Evolutionary conservation across 805 yeast genomes (phyloP), one percentile per base, ranked within the genome.

Genomic region (Metschnikowia picachoensis): DNA sequence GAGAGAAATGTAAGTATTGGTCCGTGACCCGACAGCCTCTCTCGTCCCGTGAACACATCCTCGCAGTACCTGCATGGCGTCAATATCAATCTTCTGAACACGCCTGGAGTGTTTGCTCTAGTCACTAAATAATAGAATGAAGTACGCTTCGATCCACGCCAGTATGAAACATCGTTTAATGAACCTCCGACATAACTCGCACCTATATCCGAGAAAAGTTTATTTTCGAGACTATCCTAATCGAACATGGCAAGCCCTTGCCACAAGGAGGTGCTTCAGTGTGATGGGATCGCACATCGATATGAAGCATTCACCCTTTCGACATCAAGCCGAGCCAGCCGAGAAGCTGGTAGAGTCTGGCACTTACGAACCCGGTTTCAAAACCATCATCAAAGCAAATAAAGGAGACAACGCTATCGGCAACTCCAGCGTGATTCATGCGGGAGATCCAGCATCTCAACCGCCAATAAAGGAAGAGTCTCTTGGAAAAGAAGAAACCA

Each of bases 11-110:
- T 7, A 20, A 20, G 25, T 20, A 20, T 20, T 3, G 25, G 25
- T 20, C 25, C 25, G 25, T 20, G 7, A 20, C 25, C 7, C 25
- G 25, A 20, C 25, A 7, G 25, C 25, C 25, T 20, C 4, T 3
- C 25, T 20, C 4, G 25, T 3, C 25, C 7, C 4, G 25, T 20
- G 25, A 5, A 20, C 25, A 20, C 25, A 20, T 20, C 25, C 25
- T 20, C 25, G 25, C 12, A 30, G 14, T 30, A 31, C 45, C 46
- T 43, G 46, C 46, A 43, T 43, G 45, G 36, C 45, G 36, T 30
- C 45, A 35, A 16, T 35, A 20, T 30, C 30, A 13, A 8, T 12
- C n/a, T 14, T 14, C 14, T n/a, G 6, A n/a, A n/a, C 35, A 33
- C 12, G 17, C 25, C 20, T 41, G 17, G 6, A 35, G 25, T 20